phyloP scores from a whole-genome alignment of 2,329 filamentous ascomycete genomes.

The Teratosphaeria destructans region DNA sequence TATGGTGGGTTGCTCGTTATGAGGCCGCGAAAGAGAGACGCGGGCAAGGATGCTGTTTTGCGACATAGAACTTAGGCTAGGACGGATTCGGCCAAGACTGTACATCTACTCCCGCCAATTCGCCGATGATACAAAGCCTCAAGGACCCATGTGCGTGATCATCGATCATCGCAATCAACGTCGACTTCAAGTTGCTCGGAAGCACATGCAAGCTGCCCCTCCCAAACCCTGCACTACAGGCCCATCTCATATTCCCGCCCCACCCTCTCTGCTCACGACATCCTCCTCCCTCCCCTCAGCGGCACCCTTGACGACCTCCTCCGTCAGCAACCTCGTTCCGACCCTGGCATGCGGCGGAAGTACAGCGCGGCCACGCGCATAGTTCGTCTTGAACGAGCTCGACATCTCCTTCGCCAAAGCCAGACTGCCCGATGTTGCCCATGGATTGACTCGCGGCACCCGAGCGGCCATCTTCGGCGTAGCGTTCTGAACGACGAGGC shows the following conservation, averaged over 20 bases:
- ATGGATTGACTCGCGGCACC: neutral
- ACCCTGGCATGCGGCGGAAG: neutral
- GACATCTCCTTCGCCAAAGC: neutral
- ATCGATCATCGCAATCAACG: too few species aligned
- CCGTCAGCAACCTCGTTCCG: neutral
- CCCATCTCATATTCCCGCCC: neutral
- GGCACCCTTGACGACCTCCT: neutral
- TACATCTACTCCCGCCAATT: neutral
- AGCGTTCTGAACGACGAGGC: neutral
- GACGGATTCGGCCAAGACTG: neutral
- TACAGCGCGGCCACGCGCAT: neutral
- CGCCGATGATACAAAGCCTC: too few species aligned
- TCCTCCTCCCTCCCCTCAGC: neutral
- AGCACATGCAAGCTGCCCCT: too few species aligned
- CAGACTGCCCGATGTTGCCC: neutral
- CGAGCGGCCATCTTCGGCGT: neutral
- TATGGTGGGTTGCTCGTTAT: constrained; percentile 1
- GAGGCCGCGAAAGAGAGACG: neutral
- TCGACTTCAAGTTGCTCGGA: too few species aligned
- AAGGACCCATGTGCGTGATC: too few species aligned
- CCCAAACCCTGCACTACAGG: too few species aligned
- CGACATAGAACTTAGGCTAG: neutral
- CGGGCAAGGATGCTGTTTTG: neutral
- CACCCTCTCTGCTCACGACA: neutral
- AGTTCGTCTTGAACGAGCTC: neutral